These are phyloP conservation scores for Dittrichia graveolens DNA, from an alignment of 129 eudicot genomes.

Conservation along the genomic window DNA sequence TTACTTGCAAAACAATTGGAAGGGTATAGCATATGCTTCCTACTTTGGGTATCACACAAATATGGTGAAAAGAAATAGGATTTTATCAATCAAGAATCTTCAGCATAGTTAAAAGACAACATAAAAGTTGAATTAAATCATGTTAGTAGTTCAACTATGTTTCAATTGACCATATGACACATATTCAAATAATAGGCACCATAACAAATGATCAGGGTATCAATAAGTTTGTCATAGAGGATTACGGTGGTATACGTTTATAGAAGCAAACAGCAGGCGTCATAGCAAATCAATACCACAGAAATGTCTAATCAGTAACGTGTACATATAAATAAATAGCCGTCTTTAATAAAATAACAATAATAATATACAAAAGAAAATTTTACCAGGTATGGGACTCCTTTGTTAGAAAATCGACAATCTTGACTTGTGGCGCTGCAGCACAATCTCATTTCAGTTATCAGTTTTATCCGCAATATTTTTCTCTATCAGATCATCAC, in stretches of 20 bases:
- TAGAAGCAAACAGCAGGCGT: constrained; percentile 4
- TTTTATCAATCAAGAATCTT: background rate
- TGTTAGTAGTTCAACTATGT: background rate
- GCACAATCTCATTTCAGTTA: constrained; percentile 31
- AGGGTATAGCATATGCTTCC: no score
- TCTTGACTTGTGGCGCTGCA: constrained; percentile 25
- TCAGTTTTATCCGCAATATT: constrained; percentile 43
- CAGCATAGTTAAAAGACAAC: background rate
- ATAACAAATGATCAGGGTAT: constrained; percentile 9
- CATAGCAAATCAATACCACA: background rate
- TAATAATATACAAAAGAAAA: constrained; percentile 8
- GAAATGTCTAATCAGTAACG: constrained; percentile 6
- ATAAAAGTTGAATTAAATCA: background rate
- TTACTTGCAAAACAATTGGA: no score
- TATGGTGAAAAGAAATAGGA: background rate
- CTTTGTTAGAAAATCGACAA: constrained; percentile 16
- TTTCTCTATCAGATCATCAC: constrained; percentile 79
- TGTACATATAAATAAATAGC: background rate
- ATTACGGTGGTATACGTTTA: background rate
- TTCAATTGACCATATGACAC: background rate
- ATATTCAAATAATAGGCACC: background rate
- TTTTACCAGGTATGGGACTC: constrained; percentile 16
- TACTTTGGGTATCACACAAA: background rate
- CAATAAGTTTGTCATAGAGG: background rate
- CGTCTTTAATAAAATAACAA: background rate